Evolutionary conservation across 176 grass and related monocot species (phyloP).

Genomic region (Aegilops umbellulata): DNA sequence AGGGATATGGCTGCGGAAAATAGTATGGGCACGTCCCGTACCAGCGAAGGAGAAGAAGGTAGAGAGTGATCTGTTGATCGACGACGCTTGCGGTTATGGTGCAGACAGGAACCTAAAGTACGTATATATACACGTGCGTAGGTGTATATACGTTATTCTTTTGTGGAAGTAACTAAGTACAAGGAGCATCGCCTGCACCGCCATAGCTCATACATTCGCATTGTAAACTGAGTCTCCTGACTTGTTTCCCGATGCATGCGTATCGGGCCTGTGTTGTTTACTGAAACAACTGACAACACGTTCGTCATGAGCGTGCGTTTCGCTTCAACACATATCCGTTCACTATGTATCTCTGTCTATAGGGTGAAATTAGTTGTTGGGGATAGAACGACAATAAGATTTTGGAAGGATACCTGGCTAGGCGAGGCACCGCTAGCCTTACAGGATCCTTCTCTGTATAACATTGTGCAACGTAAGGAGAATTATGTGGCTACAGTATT

Average conservation of each 20-base stretch:
- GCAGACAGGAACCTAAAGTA: background rate
- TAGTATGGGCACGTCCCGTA: background rate
- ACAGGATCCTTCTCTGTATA: too few relatives aligned
- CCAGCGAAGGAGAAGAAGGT: background rate
- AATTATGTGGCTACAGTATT: too few relatives aligned
- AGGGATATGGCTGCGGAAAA: background rate
- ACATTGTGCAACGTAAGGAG: too few relatives aligned
- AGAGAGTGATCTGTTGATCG: background rate
- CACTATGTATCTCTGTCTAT: too few relatives aligned
- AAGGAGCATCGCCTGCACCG: background rate
- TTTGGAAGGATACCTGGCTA: too few relatives aligned
- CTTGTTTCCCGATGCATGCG: background rate
- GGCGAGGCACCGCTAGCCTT: too few relatives aligned
- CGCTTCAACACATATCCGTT: background rate
- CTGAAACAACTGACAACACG: too few relatives aligned
- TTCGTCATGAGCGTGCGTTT: background rate
- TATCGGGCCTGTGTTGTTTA: background rate
- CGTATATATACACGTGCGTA: background rate
- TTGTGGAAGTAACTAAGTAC: background rate
- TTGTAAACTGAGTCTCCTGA: slow-evolving; percentile 6
- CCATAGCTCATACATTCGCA: background rate
- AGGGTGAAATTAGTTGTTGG: too few relatives aligned
- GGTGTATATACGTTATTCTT: background rate
- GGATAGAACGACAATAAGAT: too few relatives aligned
- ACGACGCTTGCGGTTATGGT: background rate